These are phyloP conservation scores for Haplosporangium sp. DNA, from an alignment of 371 early-diverging fungal species.

Conservation along the genomic window DNA sequence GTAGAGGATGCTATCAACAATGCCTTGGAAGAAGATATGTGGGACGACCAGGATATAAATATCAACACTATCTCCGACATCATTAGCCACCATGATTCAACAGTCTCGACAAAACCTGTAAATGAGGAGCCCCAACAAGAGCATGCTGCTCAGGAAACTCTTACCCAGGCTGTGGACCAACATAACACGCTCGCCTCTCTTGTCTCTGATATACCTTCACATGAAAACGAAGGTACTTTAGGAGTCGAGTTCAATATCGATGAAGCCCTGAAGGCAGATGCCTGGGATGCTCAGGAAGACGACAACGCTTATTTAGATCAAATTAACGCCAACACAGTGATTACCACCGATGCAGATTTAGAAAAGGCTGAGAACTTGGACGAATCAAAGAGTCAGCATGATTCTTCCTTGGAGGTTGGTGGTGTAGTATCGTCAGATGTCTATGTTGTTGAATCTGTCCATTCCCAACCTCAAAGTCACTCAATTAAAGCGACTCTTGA, in stretches of 20 bases:
- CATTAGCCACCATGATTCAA: not conserved
- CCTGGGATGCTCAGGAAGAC: slow-evolving; percentile 18
- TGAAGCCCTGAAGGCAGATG: slow-evolving; percentile 17
- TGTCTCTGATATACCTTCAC: not conserved
- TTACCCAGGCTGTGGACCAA: not conserved
- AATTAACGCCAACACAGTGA: not conserved
- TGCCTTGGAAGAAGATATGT: slow-evolving; percentile 8
- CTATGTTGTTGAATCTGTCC: not conserved
- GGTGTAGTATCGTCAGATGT: not conserved
- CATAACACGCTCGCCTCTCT: not conserved
- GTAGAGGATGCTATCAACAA: not conserved
- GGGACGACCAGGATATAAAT: slow-evolving; percentile 12
- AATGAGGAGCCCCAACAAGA: not conserved
- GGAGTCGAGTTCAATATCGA: slow-evolving; percentile 7
- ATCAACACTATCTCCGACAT: not conserved
- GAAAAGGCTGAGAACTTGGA: too few relatives aligned
- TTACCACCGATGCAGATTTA: not conserved
- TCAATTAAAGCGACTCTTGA: slow-evolving; percentile 4
- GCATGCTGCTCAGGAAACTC: not conserved
- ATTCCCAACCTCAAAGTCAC: slow-evolving; percentile 7
- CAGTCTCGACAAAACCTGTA: not conserved
- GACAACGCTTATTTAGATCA: not conserved
- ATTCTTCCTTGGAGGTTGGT: not conserved
- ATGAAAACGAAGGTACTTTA: not conserved
- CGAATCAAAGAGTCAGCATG: not conserved